Conservation (phyloP, 768 basidiomycete species). For the Tulasnella sp. region DNA sequence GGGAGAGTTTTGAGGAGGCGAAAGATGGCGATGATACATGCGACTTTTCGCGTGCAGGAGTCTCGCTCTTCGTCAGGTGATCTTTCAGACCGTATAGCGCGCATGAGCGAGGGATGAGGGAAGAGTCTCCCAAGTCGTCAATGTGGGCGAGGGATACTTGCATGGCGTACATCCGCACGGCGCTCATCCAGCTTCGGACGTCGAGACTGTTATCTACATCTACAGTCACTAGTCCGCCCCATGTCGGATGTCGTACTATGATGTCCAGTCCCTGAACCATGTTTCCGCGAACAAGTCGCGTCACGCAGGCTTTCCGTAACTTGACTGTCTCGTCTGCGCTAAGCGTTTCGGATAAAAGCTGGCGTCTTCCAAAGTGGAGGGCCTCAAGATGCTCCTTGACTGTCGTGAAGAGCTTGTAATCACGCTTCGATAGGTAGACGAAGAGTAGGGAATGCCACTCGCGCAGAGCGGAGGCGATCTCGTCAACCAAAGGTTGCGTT, state of each 20-base stretch:
- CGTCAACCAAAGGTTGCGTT: conserved; percentile 86
- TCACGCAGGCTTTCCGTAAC: conserved; percentile 79
- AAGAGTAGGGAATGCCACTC: conserved; percentile 95
- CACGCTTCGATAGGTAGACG: conserved; percentile 77
- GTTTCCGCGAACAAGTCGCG: conserved; percentile 79
- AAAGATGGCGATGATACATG: conserved; percentile 35
- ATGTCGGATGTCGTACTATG: conserved; percentile 90
- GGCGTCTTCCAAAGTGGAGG: conserved; percentile 83
- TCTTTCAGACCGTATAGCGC: not conserved
- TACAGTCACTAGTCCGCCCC: conserved; percentile 84
- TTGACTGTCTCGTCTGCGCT: conserved; percentile 77
- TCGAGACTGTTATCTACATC: conserved; percentile 81
- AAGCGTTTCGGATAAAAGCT: conserved; percentile 79
- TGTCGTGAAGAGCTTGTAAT: conserved; percentile 80
- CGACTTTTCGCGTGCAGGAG: conserved; percentile 39
- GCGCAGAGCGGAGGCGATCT: conserved; percentile 90
- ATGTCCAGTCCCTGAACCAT: conserved; percentile 87
- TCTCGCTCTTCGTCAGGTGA: conserved; percentile 8
- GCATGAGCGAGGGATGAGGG: conserved; percentile 2
- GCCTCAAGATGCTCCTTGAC: conserved; percentile 87
- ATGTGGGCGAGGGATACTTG: conserved; percentile 76
- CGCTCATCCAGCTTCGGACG: conserved; percentile 76
- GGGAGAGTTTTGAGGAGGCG: not conserved
- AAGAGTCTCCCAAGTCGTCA: conserved; percentile 34
- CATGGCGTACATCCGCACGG: conserved; percentile 85